Conservation (phyloP, 768 basidiomycete species). For the Imleria badia region DNA sequence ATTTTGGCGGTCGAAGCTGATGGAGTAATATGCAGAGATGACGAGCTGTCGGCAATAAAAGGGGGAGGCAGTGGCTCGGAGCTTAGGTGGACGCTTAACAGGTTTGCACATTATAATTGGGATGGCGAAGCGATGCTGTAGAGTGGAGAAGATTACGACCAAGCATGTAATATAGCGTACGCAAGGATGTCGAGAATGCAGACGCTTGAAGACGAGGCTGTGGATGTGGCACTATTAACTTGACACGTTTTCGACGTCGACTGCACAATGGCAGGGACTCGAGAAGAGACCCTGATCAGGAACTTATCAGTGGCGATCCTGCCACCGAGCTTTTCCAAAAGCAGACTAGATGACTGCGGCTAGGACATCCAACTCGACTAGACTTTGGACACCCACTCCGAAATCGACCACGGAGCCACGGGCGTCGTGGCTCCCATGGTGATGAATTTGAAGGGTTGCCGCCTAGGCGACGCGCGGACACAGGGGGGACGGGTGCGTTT, state of each 20-base stretch:
- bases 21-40: conserved; percentile 77
- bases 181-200: conserved; percentile 10
- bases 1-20: conserved; percentile 68
- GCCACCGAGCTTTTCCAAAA: conserved; percentile 3
- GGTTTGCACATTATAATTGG: conserved; percentile 69
- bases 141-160: conserved; percentile 8
- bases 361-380: conserved; percentile 2
- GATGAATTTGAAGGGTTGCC: conserved; percentile 21
- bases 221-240: background rate
- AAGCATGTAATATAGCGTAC: conserved; percentile 5
- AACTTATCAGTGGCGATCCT: conserved; percentile 25
- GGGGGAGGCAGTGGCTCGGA: conserved; percentile 54
- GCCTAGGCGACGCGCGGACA: conserved; percentile 7
- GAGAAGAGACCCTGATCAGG: too few relatives aligned
- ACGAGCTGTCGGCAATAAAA: conserved; percentile 39
- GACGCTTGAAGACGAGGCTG: conserved; percentile 10
- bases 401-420: conserved; percentile 17
- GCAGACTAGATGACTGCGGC: background rate
- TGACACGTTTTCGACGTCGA: conserved; percentile 33
- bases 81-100: conserved; percentile 71
- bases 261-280: background rate
- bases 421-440: conserved; percentile 19
- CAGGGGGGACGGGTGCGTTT: background rate
- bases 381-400: background rate
- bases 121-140: conserved; percentile 51